phyloP scores from a whole-genome alignment of 1,284 basidiomycete genomes.

The Ganoderma resinaceum region DNA sequence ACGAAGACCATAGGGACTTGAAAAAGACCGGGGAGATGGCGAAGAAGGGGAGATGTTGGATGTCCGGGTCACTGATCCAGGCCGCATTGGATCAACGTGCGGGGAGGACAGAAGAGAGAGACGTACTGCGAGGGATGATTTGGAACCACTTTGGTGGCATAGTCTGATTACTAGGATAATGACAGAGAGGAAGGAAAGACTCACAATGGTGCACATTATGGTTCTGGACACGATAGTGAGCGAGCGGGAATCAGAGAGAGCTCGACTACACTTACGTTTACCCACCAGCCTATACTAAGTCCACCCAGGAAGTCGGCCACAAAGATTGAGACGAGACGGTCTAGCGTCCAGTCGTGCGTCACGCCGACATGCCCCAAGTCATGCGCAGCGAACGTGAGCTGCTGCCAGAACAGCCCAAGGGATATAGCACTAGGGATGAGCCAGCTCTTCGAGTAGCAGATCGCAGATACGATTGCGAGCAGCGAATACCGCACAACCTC shows the following conservation, averaged over 20 bases:
- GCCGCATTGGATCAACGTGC: constrained; percentile 31
- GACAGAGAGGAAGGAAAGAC: constrained; percentile 37
- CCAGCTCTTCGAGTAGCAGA: constrained; percentile 72
- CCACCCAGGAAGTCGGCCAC: constrained; percentile 92
- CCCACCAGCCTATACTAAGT: constrained; percentile 97
- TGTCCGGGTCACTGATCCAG: constrained; percentile 85
- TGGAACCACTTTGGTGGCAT: constrained; percentile 75
- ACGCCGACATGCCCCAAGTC: constrained; percentile 96
- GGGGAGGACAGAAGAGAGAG: constrained; percentile 8
- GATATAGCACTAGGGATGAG: constrained; percentile 76
- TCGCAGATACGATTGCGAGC: constrained; percentile 65
- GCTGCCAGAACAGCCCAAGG: constrained; percentile 94
- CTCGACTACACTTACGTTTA: constrained; percentile 70
- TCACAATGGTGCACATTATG: constrained; percentile 96
- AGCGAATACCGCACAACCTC: constrained; percentile 83
- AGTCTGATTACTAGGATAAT: constrained; percentile 15
- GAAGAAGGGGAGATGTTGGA: constrained; percentile 96
- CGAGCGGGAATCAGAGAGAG: not conserved
- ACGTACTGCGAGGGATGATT: constrained; percentile 95
- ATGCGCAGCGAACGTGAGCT: constrained; percentile 92
- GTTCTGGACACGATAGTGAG: constrained; percentile 60
- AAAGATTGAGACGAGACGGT: constrained; percentile 84
- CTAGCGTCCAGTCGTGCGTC: constrained; percentile 86
- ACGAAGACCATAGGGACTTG: constrained; percentile 88
- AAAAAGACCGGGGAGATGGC: constrained; percentile 93